These are phyloP conservation scores for Lodderomyces theae DNA, from an alignment of 1,139 yeast genomes.

Conservation along the genomic window DNA sequence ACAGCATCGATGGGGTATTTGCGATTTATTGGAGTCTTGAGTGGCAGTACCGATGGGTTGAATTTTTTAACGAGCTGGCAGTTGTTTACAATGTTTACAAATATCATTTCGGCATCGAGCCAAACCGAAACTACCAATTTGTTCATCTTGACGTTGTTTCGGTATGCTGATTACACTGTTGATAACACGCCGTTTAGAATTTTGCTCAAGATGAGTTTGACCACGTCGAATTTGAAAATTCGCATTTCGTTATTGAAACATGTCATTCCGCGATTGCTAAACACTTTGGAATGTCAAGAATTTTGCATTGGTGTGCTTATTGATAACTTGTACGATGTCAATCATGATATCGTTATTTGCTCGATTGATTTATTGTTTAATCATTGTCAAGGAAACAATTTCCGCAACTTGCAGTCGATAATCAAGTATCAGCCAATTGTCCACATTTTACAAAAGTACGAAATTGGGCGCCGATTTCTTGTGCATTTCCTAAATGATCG, in stretches of 20 bases:
- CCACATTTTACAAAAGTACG: slow-evolving; percentile 22
- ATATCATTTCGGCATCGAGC: slow-evolving; percentile 54
- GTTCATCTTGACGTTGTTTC: slow-evolving; percentile 55
- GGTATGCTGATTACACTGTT: slow-evolving; percentile 57
- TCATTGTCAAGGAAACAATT: slow-evolving; percentile 15
- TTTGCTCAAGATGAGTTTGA: slow-evolving; percentile 62
- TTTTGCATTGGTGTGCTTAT: slow-evolving; percentile 53
- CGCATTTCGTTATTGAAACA: slow-evolving; percentile 56
- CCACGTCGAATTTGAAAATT: slow-evolving; percentile 51
- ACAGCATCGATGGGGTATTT: slow-evolving; percentile 79
- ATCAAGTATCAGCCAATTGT: slow-evolving; percentile 34
- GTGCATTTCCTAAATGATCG: slow-evolving; percentile 29
- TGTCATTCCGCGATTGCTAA: slow-evolving; percentile 44
- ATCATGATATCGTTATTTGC: slow-evolving; percentile 51
- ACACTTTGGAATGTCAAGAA: slow-evolving; percentile 30
- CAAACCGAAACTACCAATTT: slow-evolving; percentile 44
- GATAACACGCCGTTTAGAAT: slow-evolving; percentile 69
- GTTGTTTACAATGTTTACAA: slow-evolving; percentile 74
- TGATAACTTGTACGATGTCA: slow-evolving; percentile 68
- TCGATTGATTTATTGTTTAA: slow-evolving; percentile 48
- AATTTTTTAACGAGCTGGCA: slow-evolving; percentile 77
- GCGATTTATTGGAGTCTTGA: slow-evolving; percentile 69
- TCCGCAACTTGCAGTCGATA: slow-evolving; percentile 23
- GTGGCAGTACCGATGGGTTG: slow-evolving; percentile 60
- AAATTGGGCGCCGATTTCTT: slow-evolving; percentile 28